These are phyloP conservation scores for Phytophthora tubulina DNA, from an alignment of 352 stramenopile species.

Conservation along the genomic window DNA sequence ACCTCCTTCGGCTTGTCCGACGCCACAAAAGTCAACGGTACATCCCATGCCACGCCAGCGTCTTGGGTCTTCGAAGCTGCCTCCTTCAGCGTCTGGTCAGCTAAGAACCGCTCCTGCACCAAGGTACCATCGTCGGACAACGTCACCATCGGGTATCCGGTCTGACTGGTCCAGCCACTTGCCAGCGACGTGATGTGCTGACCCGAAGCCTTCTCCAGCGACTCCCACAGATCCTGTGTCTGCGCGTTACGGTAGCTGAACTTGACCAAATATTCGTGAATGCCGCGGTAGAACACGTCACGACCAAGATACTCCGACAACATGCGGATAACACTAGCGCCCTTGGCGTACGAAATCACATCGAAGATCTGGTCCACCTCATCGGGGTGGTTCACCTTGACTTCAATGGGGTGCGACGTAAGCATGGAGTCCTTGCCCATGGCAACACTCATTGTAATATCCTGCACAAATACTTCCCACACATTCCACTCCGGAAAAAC, in stretches of 20 bases:
- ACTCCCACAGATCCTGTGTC: constrained; percentile 96
- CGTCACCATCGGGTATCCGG: constrained; percentile 93
- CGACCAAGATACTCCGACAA: constrained; percentile 80
- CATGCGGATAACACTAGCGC: constrained; percentile 82
- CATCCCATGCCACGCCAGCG: constrained; percentile 69
- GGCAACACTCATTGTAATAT: constrained; percentile 80
- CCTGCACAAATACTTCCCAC: constrained; percentile 96
- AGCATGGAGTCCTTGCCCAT: constrained; percentile 95
- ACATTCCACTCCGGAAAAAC: constrained; percentile 97
- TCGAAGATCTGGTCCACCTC: constrained; percentile 99
- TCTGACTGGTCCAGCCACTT: constrained; percentile 94
- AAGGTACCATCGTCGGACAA: constrained; percentile 72
- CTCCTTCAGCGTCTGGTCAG: constrained; percentile 84
- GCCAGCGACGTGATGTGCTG: constrained; percentile 94
- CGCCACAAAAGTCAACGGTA: constrained; percentile 84
- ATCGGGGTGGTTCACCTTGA: constrained; percentile 93
- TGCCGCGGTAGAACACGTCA: constrained; percentile 83
- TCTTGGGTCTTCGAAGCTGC: constrained; percentile 21
- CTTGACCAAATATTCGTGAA: constrained; percentile 94
- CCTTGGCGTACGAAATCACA: constrained; percentile 97
- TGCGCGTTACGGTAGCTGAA: constrained; percentile 96
- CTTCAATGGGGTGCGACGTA: constrained; percentile 95
- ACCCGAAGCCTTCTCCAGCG: constrained; percentile 91
- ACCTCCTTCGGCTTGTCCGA: constrained; percentile 57
- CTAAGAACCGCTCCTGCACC: constrained; percentile 94